A percentile compares a stretch with the other conserved stretches of the same genome.
These are phyloP conservation scores for Venturia oleaginea DNA, from an alignment of 2,329 filamentous ascomycete genomes.

Conservation along the genomic window DNA sequence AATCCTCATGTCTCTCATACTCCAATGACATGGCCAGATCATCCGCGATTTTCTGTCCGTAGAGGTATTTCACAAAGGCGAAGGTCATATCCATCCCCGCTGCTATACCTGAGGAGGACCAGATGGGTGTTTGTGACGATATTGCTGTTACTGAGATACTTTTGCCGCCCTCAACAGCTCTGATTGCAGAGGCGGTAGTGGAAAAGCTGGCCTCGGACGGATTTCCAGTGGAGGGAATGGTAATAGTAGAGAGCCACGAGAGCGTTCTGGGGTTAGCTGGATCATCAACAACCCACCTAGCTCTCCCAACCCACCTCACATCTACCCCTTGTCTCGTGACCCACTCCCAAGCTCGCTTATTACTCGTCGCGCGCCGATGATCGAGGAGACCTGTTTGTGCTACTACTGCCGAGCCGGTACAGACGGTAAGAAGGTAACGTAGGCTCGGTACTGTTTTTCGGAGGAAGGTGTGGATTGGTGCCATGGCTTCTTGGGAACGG, in stretches of 20 bases:
- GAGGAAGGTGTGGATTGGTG: constrained; percentile 29
- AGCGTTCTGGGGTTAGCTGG: background rate
- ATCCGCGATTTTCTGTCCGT: background rate
- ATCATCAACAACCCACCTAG: constrained; percentile 53
- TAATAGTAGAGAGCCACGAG: too few relatives aligned
- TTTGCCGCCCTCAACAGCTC: too few relatives aligned
- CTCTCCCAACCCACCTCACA: constrained; percentile 51
- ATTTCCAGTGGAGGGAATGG: too few relatives aligned
- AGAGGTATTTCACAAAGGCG: background rate
- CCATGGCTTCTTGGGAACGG: background rate
- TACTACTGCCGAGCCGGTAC: constrained; percentile 53
- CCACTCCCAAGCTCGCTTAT: constrained; percentile 49
- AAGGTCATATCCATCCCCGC: constrained; percentile 38
- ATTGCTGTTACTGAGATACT: too few relatives aligned
- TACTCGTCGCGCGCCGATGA: constrained; percentile 54
- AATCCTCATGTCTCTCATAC: constrained; percentile 1
- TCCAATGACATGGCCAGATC: background rate
- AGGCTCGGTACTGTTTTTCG: constrained; percentile 36
- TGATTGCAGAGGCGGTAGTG: too few relatives aligned
- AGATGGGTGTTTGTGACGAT: too few relatives aligned
- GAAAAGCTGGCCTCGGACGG: background rate
- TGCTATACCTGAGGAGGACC: constrained; percentile 55
- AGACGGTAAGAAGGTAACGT: constrained; percentile 53
- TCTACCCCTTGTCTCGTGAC: constrained; percentile 37
- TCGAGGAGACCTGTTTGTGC: constrained; percentile 53